Base-by-base conservation (phyloP, 306 rosid genomes). In the Cucurbita moschata region DNA sequence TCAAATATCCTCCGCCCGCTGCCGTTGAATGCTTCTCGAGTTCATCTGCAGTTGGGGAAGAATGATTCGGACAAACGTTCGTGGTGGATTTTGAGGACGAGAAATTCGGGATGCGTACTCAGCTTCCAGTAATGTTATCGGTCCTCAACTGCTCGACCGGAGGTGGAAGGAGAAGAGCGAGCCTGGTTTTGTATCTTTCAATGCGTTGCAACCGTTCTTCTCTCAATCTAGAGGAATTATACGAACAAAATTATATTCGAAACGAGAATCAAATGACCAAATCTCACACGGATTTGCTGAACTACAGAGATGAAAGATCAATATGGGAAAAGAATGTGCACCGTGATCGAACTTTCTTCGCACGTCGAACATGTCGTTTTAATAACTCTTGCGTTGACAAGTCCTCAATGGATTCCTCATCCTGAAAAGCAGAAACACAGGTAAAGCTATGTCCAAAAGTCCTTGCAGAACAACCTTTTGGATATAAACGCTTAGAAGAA, bases 141-240 rank as follows among this genome's bases (percentile, higher is more conserved):
- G 81, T 86, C 69, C 91, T 79, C 77, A 83, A 79, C 79, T 82
- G 92, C 74, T 89, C 95, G n/a, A 75, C 83, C 0, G 82, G 76
- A 8, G 89, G 86, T 68, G 97, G 97, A 78, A 94, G 95, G 78
- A 94, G 87, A 82, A 91, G 97, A 80, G 90, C 87, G 16, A 94
- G 96, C 86, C 99, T 85, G 44, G 77, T 75, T 80, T 86, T 84
- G 85, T 94, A 94, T 84, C 96, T 86, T 52, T 85, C 80, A 73
- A 94, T 94, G 19, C 96, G 87, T 11, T 49, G 81, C 21, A 79
- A 78, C 73, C 99, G 88, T 57, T 85, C 89, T 79, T 87, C 91
- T 79, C 96, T 84, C 59, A 87, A 83, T 61, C 99, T 94, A 76
- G 74, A 15, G 73, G 71, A 50, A 72, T 52, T 69, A 30, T 61